These are phyloP conservation scores for Pichia ethanolica DNA, from an alignment of 805 yeast species.

Conservation along the genomic window DNA sequence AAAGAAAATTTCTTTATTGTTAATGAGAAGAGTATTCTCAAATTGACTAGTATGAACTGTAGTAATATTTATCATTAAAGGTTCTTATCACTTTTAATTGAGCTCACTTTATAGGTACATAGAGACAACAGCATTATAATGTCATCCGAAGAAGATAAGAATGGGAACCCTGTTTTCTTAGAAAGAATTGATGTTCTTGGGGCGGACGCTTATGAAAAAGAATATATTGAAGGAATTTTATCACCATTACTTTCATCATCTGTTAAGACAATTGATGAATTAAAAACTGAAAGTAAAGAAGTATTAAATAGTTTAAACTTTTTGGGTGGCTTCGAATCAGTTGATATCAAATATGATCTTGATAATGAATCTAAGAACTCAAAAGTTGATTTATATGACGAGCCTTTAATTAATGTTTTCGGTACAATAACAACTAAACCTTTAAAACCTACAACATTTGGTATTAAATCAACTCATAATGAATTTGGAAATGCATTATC, in stretches of 20 bases:
- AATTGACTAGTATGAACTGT: neutral
- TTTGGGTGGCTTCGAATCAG: slow-evolving; percentile 23
- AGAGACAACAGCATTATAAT: neutral
- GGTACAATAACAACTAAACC: slow-evolving; percentile 6
- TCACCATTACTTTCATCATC: slow-evolving; percentile 34
- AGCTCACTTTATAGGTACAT: too few species aligned
- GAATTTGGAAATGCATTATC: slow-evolving; percentile 17
- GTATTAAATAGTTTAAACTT: slow-evolving; percentile 18
- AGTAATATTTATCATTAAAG: too few species aligned
- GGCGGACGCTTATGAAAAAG: slow-evolving; percentile 30
- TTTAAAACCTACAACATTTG: neutral
- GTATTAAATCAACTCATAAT: slow-evolving; percentile 6
- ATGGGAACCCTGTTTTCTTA: slow-evolving; percentile 20
- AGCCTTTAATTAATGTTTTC: slow-evolving; percentile 4
- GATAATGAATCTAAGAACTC: slow-evolving; percentile 4
- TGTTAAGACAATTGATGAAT: slow-evolving; percentile 36
- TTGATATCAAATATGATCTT: slow-evolving; percentile 18
- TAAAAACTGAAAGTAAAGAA: slow-evolving; percentile 23
- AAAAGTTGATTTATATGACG: slow-evolving; percentile 1
- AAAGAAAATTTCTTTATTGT: too few species aligned
- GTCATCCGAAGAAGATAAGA: neutral
- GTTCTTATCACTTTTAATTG: too few species aligned
- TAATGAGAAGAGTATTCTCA: neutral
- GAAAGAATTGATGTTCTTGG: slow-evolving; percentile 26
- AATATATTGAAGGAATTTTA: slow-evolving; percentile 38